Conservation (phyloP, 2,329 filamentous ascomycete genomes). For the Alternaria novae-zelandiae region DNA sequence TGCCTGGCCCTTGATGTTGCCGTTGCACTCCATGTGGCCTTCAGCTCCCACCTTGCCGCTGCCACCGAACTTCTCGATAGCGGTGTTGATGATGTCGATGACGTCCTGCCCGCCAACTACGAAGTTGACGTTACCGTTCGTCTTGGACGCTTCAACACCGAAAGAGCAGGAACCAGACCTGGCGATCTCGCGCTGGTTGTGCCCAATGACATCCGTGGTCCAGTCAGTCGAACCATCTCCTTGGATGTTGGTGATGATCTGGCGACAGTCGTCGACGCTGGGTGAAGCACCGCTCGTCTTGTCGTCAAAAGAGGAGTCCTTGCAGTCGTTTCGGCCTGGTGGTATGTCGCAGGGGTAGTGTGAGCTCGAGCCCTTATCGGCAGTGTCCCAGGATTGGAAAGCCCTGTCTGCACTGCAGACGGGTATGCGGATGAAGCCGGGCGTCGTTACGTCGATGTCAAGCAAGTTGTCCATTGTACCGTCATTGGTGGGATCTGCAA, state of each 20-base stretch:
- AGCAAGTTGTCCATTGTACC: background rate
- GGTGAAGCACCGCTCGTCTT: constrained; percentile 3
- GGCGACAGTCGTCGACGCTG: constrained; percentile 6
- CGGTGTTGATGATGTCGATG: constrained; percentile 6
- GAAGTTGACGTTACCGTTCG: constrained; percentile 2
- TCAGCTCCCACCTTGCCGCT: constrained; percentile 3
- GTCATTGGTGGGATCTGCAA: background rate
- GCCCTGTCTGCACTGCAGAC: constrained; percentile 3
- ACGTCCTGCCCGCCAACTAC: constrained; percentile 5
- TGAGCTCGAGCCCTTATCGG: background rate
- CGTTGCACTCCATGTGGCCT: constrained; percentile 5
- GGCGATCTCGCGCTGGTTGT: constrained; percentile 4
- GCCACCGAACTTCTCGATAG: constrained; percentile 5
- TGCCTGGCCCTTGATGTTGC: background rate
- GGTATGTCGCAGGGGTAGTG: constrained; percentile 4
- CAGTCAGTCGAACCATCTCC: background rate
- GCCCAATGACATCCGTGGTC: background rate
- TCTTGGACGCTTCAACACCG: background rate
- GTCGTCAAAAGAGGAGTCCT: constrained; percentile 3
- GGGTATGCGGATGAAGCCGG: background rate
- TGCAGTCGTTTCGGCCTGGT: background rate
- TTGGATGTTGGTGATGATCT: constrained; percentile 11
- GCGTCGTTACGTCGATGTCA: background rate
- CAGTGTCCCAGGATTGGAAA: constrained; percentile 1
- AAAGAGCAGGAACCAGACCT: background rate